Base-by-base conservation (phyloP, 139 green algal species). In the Haematococcus lacustris region DNA sequence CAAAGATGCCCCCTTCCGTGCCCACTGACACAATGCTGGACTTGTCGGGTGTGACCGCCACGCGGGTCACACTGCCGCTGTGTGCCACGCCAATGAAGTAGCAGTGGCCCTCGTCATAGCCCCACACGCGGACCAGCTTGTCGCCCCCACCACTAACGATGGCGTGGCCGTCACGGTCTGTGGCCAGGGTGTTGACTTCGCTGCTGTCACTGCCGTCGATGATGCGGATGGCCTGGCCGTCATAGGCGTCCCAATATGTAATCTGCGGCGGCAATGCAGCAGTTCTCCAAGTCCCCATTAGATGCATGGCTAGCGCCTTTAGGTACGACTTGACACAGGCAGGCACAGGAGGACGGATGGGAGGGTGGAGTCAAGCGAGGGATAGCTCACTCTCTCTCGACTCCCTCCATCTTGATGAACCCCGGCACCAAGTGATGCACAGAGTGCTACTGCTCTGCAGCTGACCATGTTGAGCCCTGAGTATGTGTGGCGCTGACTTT, bases 231-330 rank as follows among this genome's bases (percentile, higher is more conserved):
- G 89, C 84, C 62, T 91, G 83, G n/a, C 86, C 53, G 37, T 94
- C 88, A 73, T 86, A 93, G 1, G 86, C 84, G 71, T 97, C 91
- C 90, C 90, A 97, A 80, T 93, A 97, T 13, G 87, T 93, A 63
- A 94, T 85, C 83, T 88, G 76, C 39, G 57, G 57, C 23, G 23
- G 57, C 57, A 64, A 30, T 35, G 13, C 9, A 9, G 32, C 25
- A 25, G 5, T 64, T 23, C 5, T 37, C n/a, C 17, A 64, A 25
- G 57, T 64, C 57, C 9, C 9, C 43, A 53, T 17, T 17, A 17
- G 9, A 28, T 17, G 43, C 43, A 17, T 17, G 9, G 17, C 43
- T 53, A 9, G 17, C 43, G 9, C 9, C 43, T 28, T 9, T 53
- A 28, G 43, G n/a, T n/a, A n/a, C n/a, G n/a, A n/a, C 43, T 28